phyloP scores from a whole-genome alignment of 2,329 filamentous ascomycete species.

The Aschersonia sp. region DNA sequence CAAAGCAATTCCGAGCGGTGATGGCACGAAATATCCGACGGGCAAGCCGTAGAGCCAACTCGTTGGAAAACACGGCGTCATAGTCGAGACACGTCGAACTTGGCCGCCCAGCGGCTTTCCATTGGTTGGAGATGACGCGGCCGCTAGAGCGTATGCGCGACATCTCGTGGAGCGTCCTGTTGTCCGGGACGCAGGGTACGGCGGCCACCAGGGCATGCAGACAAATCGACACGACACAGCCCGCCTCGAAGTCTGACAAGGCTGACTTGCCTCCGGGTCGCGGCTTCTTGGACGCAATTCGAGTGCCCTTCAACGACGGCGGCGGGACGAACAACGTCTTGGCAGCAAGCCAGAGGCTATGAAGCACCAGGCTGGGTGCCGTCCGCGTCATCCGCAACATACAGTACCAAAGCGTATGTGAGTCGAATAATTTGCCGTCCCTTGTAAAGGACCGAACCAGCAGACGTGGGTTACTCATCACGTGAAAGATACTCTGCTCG shows the following conservation, averaged over 20 bases:
- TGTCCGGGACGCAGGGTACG: constrained; percentile 33
- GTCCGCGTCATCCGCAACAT: constrained; percentile 44
- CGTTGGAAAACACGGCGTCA: constrained; percentile 47
- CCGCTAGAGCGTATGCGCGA: constrained; percentile 44
- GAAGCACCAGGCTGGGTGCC: constrained; percentile 42
- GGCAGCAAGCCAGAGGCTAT: constrained; percentile 50
- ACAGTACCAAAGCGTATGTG: constrained; percentile 47
- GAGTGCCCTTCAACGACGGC: constrained; percentile 23
- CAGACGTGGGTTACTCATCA: constrained; percentile 41
- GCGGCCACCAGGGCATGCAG: constrained; percentile 47
- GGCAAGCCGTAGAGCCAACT: constrained; percentile 43
- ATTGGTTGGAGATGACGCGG: constrained; percentile 30
- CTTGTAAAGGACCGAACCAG: constrained; percentile 42
- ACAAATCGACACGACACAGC: constrained; percentile 42
- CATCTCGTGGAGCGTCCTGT: constrained; percentile 39
- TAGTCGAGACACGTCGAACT: constrained; percentile 40
- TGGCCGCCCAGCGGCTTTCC: constrained; percentile 30
- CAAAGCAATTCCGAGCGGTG: constrained; percentile 34
- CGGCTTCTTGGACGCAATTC: constrained; percentile 11
- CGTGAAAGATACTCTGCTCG: constrained; percentile 49
- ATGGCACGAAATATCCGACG: constrained; percentile 44
- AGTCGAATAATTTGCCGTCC: constrained; percentile 39
- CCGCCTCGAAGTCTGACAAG: constrained; percentile 32
- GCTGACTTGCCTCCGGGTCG: constrained; percentile 2
- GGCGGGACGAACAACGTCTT: constrained; percentile 44